Conservation (phyloP, 208 protist species). For the Trypanosoma rangeli region DNA sequence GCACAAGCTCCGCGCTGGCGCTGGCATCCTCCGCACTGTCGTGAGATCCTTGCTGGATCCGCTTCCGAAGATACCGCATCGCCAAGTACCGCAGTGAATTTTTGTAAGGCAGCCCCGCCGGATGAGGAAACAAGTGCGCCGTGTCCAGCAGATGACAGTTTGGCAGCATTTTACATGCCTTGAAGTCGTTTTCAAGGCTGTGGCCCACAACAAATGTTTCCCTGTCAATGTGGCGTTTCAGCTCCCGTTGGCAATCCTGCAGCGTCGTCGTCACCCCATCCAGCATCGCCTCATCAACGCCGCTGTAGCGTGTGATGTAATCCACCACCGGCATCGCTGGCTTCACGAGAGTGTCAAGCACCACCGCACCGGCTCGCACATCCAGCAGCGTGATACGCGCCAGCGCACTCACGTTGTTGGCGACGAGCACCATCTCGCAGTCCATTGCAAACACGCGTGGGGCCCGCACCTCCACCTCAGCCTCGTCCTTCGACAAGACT, state of each 20-base stretch:
- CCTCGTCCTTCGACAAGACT: not conserved
- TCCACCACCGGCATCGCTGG: slow-evolving; percentile 69
- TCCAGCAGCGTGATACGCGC: slow-evolving; percentile 86
- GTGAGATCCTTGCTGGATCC: slow-evolving; percentile 87
- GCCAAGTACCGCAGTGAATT: slow-evolving; percentile 83
- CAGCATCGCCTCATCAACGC: slow-evolving; percentile 83
- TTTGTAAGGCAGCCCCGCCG: slow-evolving; percentile 77
- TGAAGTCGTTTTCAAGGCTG: slow-evolving; percentile 94
- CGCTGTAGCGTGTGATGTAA: slow-evolving; percentile 91
- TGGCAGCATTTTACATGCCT: slow-evolving; percentile 80
- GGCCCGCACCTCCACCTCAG: not conserved
- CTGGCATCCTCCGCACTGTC: slow-evolving; percentile 84
- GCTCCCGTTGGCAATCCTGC: slow-evolving; percentile 64
- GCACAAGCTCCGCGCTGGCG: slow-evolving; percentile 77
- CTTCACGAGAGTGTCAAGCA: slow-evolving; percentile 90
- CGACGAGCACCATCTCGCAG: slow-evolving; percentile 91
- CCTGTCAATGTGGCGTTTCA: slow-evolving; percentile 53
- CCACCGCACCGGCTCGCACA: slow-evolving; percentile 41
- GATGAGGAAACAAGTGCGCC: slow-evolving; percentile 90
- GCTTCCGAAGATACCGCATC: slow-evolving; percentile 64
- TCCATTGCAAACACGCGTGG: slow-evolving; percentile 76
- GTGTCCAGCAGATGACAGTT: slow-evolving; percentile 88
- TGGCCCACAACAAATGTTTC: slow-evolving; percentile 92
- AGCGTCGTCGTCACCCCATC: slow-evolving; percentile 64
- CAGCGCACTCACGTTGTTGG: slow-evolving; percentile 55